Conservation (phyloP, 768 basidiomycete genomes). For the Pulveroboletus frians region DNA sequence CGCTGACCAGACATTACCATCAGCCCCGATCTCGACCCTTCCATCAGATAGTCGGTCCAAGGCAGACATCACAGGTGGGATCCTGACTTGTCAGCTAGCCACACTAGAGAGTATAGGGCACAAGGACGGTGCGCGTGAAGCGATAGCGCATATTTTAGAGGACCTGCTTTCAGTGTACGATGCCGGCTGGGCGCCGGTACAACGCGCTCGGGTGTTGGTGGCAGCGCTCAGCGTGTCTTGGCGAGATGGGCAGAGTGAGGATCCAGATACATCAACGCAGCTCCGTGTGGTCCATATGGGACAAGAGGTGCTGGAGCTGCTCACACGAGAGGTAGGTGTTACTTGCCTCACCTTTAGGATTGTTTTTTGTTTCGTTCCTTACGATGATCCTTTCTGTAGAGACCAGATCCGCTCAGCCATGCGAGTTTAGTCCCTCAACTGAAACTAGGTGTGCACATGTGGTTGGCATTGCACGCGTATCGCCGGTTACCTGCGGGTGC, state of each 20-base stretch:
- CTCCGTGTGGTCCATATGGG: slow-evolving; percentile 35
- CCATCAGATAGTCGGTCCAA: slow-evolving; percentile 8
- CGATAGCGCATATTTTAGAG: slow-evolving; percentile 39
- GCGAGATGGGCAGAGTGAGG: slow-evolving; percentile 22
- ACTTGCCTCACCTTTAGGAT: not conserved
- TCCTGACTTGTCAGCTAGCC: slow-evolving; percentile 60
- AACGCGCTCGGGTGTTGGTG: slow-evolving; percentile 53
- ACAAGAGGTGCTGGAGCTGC: slow-evolving; percentile 38
- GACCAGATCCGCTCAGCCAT: slow-evolving; percentile 28
- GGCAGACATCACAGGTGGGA: slow-evolving; percentile 40
- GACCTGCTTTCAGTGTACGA: slow-evolving; percentile 51
- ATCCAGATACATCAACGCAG: slow-evolving; percentile 16
- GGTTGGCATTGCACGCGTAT: slow-evolving; percentile 69
- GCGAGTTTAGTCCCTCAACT: slow-evolving; percentile 40
- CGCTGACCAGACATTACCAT: not conserved
- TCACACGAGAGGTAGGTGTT: slow-evolving; percentile 38
- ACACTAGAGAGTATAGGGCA: slow-evolving; percentile 49
- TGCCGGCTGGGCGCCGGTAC: slow-evolving; percentile 44
- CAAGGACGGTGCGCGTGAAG: slow-evolving; percentile 49
- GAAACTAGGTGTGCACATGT: slow-evolving; percentile 53
- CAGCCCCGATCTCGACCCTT: slow-evolving; percentile 10
- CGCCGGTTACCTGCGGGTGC: slow-evolving; percentile 36
- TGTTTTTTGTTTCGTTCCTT: not conserved
- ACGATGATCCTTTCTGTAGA: slow-evolving; percentile 18
- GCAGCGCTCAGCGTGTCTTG: slow-evolving; percentile 46